Evolutionary conservation across 2,329 filamentous ascomycete genomes (phyloP), one percentile per base, ranked within the genome.

Genomic region (Xylaria sp.): DNA sequence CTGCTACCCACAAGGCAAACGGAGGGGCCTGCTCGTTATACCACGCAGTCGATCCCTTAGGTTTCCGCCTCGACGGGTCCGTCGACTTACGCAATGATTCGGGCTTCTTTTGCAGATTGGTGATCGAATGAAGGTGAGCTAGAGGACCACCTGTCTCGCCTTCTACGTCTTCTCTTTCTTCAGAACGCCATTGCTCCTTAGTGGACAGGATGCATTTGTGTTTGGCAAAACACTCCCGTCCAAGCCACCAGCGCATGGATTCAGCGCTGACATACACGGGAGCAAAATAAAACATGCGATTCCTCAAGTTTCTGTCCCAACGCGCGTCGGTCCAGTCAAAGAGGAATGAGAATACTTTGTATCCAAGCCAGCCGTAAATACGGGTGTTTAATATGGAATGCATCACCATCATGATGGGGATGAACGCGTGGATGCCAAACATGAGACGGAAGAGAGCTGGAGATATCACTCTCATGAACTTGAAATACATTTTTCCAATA

Each of bases 201-300:
- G 94, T 97, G 0, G 92, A 87, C 6, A 98, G 83, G 60, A 98
- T 97, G 77, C 94, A 98, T 78, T 92, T 93, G 75, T 97, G 93
- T 74, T 86, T 80, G 9, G 89, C 29, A 89, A 91, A 98, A 73
- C 94, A 94, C 74, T 96, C 93, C 3, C 91, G 84, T 0, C 94
- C 95, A 0, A 98, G 86, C 95, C 95, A 98, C 95, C 95, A 98
- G 5, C 93, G 86, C 93, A 98, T 97, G 67, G 90, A 91, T 81
- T 98, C 94, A 0, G 93, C 88, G 74, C 91, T 93, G 60, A 98
- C 93, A 75, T 97, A 97, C 0, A 97, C 93, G 0, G 95, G 95
- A 0, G 93, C 90, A 73, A 97, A 98, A 75, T 96, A 93, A 79
- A 98, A 98, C 87, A 97, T 91, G 50, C 95, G 90, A 77, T 93